Evolutionary conservation across 306 rosid genomes (phyloP).

Genomic region (Aeschynomene evenia): DNA sequence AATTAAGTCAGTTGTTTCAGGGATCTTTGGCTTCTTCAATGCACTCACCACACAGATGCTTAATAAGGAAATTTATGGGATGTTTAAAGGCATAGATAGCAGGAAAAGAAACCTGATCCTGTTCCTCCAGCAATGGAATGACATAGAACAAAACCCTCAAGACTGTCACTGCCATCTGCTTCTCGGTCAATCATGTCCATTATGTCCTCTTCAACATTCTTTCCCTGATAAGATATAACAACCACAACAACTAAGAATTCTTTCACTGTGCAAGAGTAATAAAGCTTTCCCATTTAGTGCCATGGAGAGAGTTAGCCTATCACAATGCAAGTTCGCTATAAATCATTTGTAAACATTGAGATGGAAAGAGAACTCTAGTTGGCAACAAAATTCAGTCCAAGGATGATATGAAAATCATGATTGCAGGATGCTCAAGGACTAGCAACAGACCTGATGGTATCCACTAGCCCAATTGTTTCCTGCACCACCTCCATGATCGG

Average conservation of each 20-base stretch:
- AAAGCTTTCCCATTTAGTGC: neutral
- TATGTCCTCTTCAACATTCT: conserved; percentile 97
- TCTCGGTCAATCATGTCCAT: conserved; percentile 99
- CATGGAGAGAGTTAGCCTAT: neutral
- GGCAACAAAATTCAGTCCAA: conserved; percentile 1
- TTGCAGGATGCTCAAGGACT: neutral
- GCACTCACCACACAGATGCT: neutral
- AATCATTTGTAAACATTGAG: neutral
- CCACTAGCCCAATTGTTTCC: conserved; percentile 99
- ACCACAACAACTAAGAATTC: neutral
- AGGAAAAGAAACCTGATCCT: conserved; percentile 75
- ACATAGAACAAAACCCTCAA: conserved; percentile 97
- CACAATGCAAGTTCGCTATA: conserved; percentile 6
- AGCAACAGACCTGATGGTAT: conserved; percentile 76
- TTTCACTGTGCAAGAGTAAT: neutral
- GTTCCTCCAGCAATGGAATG: conserved; percentile 99
- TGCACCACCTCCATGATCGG: conserved; percentile 98
- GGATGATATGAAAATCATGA: neutral
- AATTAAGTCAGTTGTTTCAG: conserved; percentile 20
- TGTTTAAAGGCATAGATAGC: neutral
- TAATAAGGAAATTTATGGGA: conserved; percentile 14
- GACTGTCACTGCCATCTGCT: conserved; percentile 99
- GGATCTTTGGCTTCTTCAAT: conserved; percentile 13
- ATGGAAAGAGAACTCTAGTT: neutral
- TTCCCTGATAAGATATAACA: conserved; percentile 64